A percentile compares a stretch with the other conserved stretches of the same genome.
Evolutionary conservation across 345 rosid genomes (phyloP).

Genomic region (Acer saccharum): DNA sequence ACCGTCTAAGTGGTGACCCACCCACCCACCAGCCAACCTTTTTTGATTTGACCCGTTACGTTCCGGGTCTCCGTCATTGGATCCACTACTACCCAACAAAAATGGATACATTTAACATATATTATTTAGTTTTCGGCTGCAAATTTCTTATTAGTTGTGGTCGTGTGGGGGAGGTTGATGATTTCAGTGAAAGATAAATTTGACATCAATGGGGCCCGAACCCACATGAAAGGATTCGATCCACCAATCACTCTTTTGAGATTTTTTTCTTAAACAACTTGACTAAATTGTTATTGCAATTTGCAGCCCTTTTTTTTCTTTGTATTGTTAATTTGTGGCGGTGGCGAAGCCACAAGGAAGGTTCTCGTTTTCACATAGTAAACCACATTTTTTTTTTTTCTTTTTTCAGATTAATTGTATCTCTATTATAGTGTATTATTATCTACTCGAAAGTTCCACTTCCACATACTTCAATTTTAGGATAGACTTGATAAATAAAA

Average conservation of each 20-base stretch:
- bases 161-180: no score
- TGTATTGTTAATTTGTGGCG: no score
- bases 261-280: neutral
- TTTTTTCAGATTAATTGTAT: neutral
- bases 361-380: neutral
- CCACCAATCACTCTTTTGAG: conserved; percentile 12
- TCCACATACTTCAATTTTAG: neutral
- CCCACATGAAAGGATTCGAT: neutral
- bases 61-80: neutral
- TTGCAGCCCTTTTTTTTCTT: neutral
- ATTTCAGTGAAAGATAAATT: no score
- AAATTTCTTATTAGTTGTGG: neutral
- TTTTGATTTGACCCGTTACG: conserved; percentile 18
- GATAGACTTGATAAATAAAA: neutral
- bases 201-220: neutral
- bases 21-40: conserved; percentile 16
- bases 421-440: neutral
- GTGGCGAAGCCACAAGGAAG: neutral
- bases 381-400: no score
- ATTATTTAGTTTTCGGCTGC: neutral
- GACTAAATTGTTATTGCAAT: neutral
- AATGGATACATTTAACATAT: neutral
- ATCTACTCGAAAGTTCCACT: neutral
- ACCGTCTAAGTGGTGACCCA: neutral
- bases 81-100: neutral